Conservation (phyloP, 352 stramenopile genomes). For the Plasmopara viticola region DNA sequence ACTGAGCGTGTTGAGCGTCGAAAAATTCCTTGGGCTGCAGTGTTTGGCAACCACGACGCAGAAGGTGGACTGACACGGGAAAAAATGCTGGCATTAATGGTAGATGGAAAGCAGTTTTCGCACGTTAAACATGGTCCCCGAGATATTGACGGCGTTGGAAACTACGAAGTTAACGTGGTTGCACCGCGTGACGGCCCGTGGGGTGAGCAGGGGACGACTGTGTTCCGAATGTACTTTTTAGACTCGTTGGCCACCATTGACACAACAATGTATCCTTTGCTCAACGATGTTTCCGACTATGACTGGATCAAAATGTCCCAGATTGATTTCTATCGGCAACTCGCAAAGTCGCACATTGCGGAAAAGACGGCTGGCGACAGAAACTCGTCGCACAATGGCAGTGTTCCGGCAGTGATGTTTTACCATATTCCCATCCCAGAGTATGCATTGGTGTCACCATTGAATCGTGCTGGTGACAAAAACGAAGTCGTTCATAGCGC, state of each 20-base stretch:
- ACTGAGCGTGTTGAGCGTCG: constrained; percentile 29
- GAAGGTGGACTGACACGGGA: constrained; percentile 36
- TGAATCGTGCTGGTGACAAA: constrained; percentile 19
- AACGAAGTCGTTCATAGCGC: constrained; percentile 26
- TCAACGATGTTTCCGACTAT: constrained; percentile 24
- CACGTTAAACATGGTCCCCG: constrained; percentile 43
- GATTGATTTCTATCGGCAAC: constrained; percentile 34
- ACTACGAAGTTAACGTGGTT: constrained; percentile 52
- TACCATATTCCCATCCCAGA: constrained; percentile 60
- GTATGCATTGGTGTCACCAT: constrained; percentile 26
- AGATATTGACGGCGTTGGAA: constrained; percentile 48
- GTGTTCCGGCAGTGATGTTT: constrained; percentile 43
- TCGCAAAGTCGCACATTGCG: constrained; percentile 20
- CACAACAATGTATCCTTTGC: constrained; percentile 19
- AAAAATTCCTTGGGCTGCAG: constrained; percentile 43
- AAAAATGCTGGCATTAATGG: constrained; percentile 32
- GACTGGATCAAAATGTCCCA: constrained; percentile 48
- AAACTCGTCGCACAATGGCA: constrained; percentile 9
- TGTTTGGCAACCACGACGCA: constrained; percentile 69
- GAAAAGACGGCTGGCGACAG: constrained; percentile 6
- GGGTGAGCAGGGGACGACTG: constrained; percentile 22
- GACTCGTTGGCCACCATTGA: constrained; percentile 42
- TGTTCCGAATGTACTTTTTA: constrained; percentile 72
- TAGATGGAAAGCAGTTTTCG: constrained; percentile 29
- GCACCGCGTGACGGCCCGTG: constrained; percentile 34